Evolutionary conservation across 148 eudicot species (phyloP).

Genomic region (Selenicereus undatus): DNA sequence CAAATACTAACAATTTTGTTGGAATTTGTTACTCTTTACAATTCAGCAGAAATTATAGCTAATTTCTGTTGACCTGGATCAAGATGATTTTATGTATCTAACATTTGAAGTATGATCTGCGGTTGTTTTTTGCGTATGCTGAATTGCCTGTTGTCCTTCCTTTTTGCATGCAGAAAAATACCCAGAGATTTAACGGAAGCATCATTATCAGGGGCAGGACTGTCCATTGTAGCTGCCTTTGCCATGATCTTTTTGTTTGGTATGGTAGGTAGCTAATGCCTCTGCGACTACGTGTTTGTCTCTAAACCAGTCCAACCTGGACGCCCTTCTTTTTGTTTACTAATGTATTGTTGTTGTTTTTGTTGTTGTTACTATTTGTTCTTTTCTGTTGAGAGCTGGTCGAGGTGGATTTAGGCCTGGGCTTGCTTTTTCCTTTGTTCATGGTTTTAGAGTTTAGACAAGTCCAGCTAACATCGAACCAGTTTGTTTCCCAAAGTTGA

Average conservation of each 20-base stretch:
- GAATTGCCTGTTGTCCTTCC: background rate
- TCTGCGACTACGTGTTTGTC: conserved; percentile 12
- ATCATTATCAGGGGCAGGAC: conserved; percentile 91
- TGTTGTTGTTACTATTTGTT: background rate
- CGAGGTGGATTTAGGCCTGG: background rate
- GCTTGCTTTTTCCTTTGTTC: background rate
- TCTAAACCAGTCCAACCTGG: background rate
- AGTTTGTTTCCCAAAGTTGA: background rate
- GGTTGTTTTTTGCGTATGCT: background rate
- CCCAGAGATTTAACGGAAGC: conserved; percentile 99
- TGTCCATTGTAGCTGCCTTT: conserved; percentile 83
- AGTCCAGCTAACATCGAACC: background rate
- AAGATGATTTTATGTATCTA: background rate
- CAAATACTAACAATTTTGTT: background rate
- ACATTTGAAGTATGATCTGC: background rate
- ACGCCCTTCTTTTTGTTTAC: background rate
- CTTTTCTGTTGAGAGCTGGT: background rate
- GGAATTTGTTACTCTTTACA: background rate
- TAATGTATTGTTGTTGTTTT: no score
- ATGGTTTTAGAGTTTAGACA: background rate
- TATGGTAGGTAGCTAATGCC: conserved; percentile 57
- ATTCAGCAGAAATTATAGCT: background rate
- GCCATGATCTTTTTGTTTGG: conserved; percentile 89
- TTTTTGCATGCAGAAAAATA: conserved; percentile 68
- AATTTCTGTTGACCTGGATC: background rate